phyloP scores from a whole-genome alignment of 495 filamentous ascomycete genomes.

The Neurospora sp. region DNA sequence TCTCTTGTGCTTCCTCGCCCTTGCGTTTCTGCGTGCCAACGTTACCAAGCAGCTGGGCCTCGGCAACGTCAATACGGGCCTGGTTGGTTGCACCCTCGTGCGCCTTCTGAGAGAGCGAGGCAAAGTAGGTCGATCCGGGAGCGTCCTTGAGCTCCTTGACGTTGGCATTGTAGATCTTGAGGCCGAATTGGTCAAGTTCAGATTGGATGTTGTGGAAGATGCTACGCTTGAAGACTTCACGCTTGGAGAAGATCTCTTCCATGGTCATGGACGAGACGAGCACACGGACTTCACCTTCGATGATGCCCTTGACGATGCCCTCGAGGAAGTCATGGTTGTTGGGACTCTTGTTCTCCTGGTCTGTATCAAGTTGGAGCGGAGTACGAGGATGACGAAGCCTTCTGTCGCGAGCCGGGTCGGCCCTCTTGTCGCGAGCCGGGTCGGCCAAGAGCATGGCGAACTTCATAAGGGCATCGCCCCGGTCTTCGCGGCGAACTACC shows the following conservation, averaged over 20 bases:
- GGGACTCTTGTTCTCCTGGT: too few relatives aligned
- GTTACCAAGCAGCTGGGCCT: slow-evolving; percentile 66
- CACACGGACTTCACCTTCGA: slow-evolving; percentile 74
- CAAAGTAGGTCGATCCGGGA: slow-evolving; percentile 67
- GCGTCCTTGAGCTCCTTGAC: slow-evolving; percentile 78
- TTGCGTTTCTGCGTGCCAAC: slow-evolving; percentile 71
- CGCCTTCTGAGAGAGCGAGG: slow-evolving; percentile 66
- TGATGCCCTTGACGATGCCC: slow-evolving; percentile 80
- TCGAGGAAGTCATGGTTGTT: slow-evolving; percentile 57
- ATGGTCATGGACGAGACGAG: slow-evolving; percentile 74
- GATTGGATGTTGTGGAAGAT: slow-evolving; percentile 69
- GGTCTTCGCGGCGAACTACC: slow-evolving; percentile 26
- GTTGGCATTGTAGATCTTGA: slow-evolving; percentile 67
- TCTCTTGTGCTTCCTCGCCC: slow-evolving; percentile 67
- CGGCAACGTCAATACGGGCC: slow-evolving; percentile 53
- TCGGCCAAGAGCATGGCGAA: slow-evolving; percentile 70
- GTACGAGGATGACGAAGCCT: too few relatives aligned
- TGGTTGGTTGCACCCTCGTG: slow-evolving; percentile 78
- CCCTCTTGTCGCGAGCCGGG: slow-evolving; percentile 31
- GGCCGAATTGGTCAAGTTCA: slow-evolving; percentile 64
- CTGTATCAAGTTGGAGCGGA: too few relatives aligned
- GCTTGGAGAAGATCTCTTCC: slow-evolving; percentile 76
- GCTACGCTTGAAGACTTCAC: slow-evolving; percentile 68
- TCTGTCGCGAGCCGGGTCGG: too few relatives aligned
- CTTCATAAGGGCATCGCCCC: slow-evolving; percentile 52